A percentile compares a stretch with the other conserved stretches of the same genome.
Conservation (phyloP, 192 early-diverging fungal species). For the Pilobolus umbonatus region DNA sequence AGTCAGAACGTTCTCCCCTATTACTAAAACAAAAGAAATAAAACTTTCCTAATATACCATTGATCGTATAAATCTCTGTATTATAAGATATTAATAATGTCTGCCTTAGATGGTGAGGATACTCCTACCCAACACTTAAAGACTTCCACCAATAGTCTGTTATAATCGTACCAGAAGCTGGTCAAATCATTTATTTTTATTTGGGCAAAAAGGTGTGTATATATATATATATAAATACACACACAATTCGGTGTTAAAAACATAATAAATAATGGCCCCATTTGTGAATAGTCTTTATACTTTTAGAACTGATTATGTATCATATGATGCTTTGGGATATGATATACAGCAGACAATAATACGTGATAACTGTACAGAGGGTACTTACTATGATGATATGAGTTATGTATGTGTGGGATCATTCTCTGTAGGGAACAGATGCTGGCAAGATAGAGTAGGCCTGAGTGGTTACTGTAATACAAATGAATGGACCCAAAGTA, state of each 20-base stretch:
- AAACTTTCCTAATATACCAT: slow-evolving; percentile 1
- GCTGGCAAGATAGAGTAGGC: slow-evolving; percentile 35
- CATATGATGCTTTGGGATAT: slow-evolving; percentile 21
- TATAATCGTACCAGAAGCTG: not conserved
- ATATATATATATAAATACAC: no score
- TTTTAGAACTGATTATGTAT: slow-evolving; percentile 29
- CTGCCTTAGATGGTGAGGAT: slow-evolving; percentile 1
- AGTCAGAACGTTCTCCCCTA: slow-evolving; percentile 5
- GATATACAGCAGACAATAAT: slow-evolving; percentile 20
- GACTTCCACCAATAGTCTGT: not conserved
- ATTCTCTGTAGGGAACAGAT: slow-evolving; percentile 8
- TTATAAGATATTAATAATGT: not conserved
- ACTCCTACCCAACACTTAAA: slow-evolving; percentile 9
- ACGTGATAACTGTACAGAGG: slow-evolving; percentile 35
- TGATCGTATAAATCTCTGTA: slow-evolving; percentile 3
- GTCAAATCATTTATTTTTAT: slow-evolving; percentile 3
- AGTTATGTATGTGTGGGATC: slow-evolving; percentile 13
- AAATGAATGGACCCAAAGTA: slow-evolving; percentile 21
- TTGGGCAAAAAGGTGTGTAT: no score
- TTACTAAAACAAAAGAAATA: slow-evolving; percentile 8
- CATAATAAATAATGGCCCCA: no score
- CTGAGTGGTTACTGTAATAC: slow-evolving; percentile 23
- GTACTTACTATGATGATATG: slow-evolving; percentile 21
- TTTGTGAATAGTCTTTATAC: no score
- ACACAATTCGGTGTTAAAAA: no score